These are phyloP conservation scores for Lentinula novae-zelandiae DNA, from an alignment of 1,284 basidiomycete species.

Conservation along the genomic window DNA sequence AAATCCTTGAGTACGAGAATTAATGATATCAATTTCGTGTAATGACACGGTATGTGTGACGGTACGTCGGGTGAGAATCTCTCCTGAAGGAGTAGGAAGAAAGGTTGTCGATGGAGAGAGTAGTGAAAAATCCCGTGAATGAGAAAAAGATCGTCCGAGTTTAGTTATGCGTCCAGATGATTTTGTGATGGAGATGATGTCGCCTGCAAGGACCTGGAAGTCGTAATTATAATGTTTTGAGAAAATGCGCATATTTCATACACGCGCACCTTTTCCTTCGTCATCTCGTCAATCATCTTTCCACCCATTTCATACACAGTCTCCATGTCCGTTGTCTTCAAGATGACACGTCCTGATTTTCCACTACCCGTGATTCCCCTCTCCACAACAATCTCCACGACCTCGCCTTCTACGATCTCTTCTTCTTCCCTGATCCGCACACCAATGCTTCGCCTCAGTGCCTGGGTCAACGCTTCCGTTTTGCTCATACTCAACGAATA, in stretches of 20 bases:
- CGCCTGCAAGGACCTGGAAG: slow-evolving; percentile 79
- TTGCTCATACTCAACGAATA: slow-evolving; percentile 98
- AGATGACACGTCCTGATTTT: slow-evolving; percentile 96
- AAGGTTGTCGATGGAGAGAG: slow-evolving; percentile 3
- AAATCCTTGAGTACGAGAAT: slow-evolving; percentile 94
- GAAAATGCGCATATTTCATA: not conserved
- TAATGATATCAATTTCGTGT: slow-evolving; percentile 99
- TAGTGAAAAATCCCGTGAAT: slow-evolving; percentile 76
- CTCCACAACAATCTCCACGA: slow-evolving; percentile 98
- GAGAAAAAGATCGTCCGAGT: slow-evolving; percentile 92
- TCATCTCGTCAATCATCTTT: slow-evolving; percentile 98
- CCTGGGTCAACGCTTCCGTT: slow-evolving; percentile 96
- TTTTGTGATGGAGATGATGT: slow-evolving; percentile 97
- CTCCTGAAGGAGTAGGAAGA: slow-evolving; percentile 26
- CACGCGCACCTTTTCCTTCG: slow-evolving; percentile 77
- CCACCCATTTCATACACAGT: slow-evolving; percentile 98
- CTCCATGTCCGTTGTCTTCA: slow-evolving; percentile 99
- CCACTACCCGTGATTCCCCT: slow-evolving; percentile 95
- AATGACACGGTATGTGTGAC: slow-evolving; percentile 96
- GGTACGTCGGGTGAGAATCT: slow-evolving; percentile 96
- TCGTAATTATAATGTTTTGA: not conserved
- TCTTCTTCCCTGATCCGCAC: slow-evolving; percentile 98
- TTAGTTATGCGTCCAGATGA: slow-evolving; percentile 97
- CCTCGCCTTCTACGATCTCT: slow-evolving; percentile 96
- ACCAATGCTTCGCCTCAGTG: slow-evolving; percentile 92